phyloP scores from a whole-genome alignment of 2,329 filamentous ascomycete genomes.

The Zalaria sp. region DNA sequence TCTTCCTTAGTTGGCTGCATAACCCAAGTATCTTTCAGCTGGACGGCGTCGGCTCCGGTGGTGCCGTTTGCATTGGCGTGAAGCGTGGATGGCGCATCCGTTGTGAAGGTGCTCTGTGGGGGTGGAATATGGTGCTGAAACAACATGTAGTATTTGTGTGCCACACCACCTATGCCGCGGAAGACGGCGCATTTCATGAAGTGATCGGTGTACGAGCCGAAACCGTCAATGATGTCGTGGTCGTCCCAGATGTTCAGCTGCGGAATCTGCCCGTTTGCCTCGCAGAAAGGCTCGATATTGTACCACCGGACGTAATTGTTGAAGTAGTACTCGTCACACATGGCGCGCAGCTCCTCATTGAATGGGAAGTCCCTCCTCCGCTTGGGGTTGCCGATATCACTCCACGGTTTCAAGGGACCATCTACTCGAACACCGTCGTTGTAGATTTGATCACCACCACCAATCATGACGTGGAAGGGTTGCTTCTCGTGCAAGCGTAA shows the following conservation, averaged over 20 bases:
- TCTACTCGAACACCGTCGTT: constrained; percentile 68
- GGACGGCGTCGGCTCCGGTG: constrained; percentile 51
- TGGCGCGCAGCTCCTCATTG: constrained; percentile 46
- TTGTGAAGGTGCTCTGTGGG: constrained; percentile 73
- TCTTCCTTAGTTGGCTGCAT: constrained; percentile 43
- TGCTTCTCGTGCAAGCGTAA: constrained; percentile 43
- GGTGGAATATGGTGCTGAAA: constrained; percentile 71
- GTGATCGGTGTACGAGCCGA: constrained; percentile 51
- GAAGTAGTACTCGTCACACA: constrained; percentile 49
- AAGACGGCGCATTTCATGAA: constrained; percentile 55
- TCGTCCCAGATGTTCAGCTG: constrained; percentile 55
- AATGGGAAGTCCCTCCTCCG: constrained; percentile 48
- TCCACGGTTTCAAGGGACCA: constrained; percentile 61
- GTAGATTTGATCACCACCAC: constrained; percentile 79
- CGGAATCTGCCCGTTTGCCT: constrained; percentile 46
- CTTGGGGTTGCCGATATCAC: constrained; percentile 43
- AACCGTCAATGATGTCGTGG: constrained; percentile 53
- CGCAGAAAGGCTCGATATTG: constrained; percentile 47
- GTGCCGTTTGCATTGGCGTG: constrained; percentile 21
- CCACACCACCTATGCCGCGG: constrained; percentile 47
- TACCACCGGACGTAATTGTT: constrained; percentile 54
- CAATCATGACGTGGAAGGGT: constrained; percentile 60
- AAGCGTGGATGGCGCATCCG: constrained; percentile 48
- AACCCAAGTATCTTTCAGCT: constrained; percentile 64
- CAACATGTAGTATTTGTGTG: constrained; percentile 44